phyloP scores from a whole-genome alignment of 176 grass and related monocot species.

The Cenchrus americanus region DNA sequence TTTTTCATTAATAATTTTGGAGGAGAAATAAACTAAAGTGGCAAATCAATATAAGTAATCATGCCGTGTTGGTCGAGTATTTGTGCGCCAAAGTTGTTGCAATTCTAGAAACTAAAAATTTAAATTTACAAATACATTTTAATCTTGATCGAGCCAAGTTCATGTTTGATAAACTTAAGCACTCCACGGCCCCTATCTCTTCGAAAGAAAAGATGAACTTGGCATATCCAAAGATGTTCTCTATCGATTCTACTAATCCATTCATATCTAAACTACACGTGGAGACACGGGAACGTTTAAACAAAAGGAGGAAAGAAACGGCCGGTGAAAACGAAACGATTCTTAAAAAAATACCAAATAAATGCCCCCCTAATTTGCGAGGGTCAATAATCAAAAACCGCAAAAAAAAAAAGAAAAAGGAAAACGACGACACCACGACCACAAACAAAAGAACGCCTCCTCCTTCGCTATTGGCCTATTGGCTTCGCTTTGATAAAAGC shows the following conservation, averaged over 20 bases:
- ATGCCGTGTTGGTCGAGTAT: background rate
- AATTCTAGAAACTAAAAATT: background rate
- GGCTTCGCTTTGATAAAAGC: constrained; percentile 45
- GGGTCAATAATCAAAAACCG: background rate
- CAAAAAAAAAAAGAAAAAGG: too few species aligned
- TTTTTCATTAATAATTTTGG: too few species aligned
- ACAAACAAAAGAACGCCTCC: constrained; percentile 44
- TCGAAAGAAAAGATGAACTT: background rate
- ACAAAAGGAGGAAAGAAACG: background rate
- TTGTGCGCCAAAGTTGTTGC: background rate
- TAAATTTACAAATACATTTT: background rate
- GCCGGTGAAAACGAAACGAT: background rate
- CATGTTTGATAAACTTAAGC: too few species aligned
- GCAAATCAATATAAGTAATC: too few species aligned
- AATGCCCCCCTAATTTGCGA: background rate
- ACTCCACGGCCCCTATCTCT: too few species aligned
- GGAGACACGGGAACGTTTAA: background rate
- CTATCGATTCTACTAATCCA: background rate
- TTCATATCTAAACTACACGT: background rate
- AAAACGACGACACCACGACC: background rate
- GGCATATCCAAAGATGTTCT: background rate
- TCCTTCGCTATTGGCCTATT: constrained; percentile 8
- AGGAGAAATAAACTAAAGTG: too few species aligned
- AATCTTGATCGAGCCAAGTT: too few species aligned
- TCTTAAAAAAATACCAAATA: background rate